Conservation (phyloP, 148 eudicot genomes). For the Camellia japonica region DNA sequence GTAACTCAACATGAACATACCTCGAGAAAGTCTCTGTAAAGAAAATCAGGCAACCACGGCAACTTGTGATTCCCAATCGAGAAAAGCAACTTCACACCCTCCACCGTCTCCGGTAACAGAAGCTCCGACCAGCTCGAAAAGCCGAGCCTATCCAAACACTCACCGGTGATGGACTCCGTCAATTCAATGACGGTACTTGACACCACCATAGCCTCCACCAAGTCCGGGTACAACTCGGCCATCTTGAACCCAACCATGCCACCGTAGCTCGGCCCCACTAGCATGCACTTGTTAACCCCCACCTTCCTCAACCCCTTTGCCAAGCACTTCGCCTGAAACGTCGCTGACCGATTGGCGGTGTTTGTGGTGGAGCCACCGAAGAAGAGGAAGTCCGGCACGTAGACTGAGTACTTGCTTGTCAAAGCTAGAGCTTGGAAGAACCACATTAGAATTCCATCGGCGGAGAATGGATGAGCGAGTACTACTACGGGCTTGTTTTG, state of each 20-base stretch:
- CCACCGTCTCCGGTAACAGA: constrained; percentile 37
- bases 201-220: constrained; percentile 49
- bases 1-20: constrained; percentile 4
- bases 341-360: not conserved
- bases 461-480: constrained; percentile 44
- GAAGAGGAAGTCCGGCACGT: constrained; percentile 54
- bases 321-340: constrained; percentile 51
- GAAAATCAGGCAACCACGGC: constrained; percentile 31
- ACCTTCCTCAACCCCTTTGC: constrained; percentile 35
- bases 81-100: constrained; percentile 31
- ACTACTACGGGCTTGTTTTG: constrained; percentile 30
- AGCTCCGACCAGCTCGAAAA: constrained; percentile 30
- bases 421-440: constrained; percentile 35
- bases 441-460: constrained; percentile 46
- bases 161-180: constrained; percentile 29
- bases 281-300: constrained; percentile 40
- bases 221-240: constrained; percentile 43
- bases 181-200: constrained; percentile 28
- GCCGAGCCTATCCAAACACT: constrained; percentile 23
- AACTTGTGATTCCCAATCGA: constrained; percentile 24
- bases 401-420: constrained; percentile 29
- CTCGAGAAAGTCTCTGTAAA: constrained; percentile 35
- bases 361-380: constrained; percentile 27
- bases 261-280: constrained; percentile 64
- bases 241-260: constrained; percentile 53